Conservation (phyloP, 352 stramenopile genomes). For the Peronospora tabacina region DNA sequence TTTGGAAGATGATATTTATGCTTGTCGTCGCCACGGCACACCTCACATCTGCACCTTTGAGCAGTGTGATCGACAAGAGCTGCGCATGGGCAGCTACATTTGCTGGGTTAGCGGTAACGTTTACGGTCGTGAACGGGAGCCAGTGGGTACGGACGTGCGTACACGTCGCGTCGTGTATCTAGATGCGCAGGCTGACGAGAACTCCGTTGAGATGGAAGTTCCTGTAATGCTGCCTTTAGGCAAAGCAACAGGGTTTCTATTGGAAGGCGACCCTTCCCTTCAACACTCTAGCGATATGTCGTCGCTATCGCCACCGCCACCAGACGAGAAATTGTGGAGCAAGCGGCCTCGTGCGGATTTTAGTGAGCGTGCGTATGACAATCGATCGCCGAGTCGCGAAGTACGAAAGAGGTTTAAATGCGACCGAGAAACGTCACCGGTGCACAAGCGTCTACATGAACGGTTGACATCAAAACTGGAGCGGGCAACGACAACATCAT, state of each 20-base stretch:
- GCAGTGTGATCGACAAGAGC: conserved; percentile 52
- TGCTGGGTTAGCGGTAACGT: conserved; percentile 58
- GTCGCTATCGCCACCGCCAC: conserved; percentile 55
- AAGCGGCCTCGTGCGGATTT: conserved; percentile 21
- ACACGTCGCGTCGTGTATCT: conserved; percentile 54
- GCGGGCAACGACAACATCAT: conserved; percentile 39
- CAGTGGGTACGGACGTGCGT: conserved; percentile 52
- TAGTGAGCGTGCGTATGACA: conserved; percentile 14
- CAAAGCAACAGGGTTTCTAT: conserved; percentile 47
- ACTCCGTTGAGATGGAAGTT: conserved; percentile 65
- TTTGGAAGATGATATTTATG: conserved; percentile 67
- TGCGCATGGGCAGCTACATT: conserved; percentile 48
- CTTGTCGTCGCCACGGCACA: conserved; percentile 53
- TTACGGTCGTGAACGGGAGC: conserved; percentile 58
- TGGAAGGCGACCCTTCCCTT: conserved; percentile 35
- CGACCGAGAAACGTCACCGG: conserved; percentile 44
- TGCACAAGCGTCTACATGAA: conserved; percentile 47
- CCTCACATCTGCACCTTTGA: conserved; percentile 73
- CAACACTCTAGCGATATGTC: conserved; percentile 28
- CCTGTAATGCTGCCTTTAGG: conserved; percentile 57
- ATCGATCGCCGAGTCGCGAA: conserved; percentile 21
- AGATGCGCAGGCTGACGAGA: conserved; percentile 41
- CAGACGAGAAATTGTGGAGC: conserved; percentile 42
- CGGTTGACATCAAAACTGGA: conserved; percentile 47
- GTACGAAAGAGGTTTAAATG: conserved; percentile 28